These are phyloP conservation scores for Aspergillus pseudoglaucus DNA, from an alignment of 2,329 filamentous ascomycete genomes.

Conservation along the genomic window DNA sequence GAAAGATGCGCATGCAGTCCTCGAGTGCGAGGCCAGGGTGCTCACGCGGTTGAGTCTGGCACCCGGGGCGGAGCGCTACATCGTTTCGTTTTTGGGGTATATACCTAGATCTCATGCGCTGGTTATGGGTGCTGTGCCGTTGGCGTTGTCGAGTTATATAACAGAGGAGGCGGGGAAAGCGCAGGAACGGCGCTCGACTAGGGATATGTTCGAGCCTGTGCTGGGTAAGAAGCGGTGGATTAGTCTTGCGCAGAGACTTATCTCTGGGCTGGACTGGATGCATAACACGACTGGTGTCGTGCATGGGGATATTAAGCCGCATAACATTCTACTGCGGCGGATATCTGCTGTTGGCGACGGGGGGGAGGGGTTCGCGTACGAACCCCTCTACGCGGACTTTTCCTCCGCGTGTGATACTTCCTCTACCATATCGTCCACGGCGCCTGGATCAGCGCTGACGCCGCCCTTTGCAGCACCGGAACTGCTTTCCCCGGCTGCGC, in stretches of 20 bases:
- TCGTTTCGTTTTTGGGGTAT: slow-evolving; percentile 43
- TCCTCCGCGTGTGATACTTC: slow-evolving; percentile 33
- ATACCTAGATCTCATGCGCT: slow-evolving; percentile 33
- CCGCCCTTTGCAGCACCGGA: slow-evolving; percentile 43
- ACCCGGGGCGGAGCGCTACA: slow-evolving; percentile 25
- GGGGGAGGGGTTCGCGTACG: slow-evolving; percentile 25
- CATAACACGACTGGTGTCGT: slow-evolving; percentile 35
- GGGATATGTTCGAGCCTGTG: slow-evolving; percentile 42
- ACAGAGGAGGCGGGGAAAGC: slow-evolving; percentile 25
- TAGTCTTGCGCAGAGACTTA: slow-evolving; percentile 34
- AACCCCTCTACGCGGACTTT: slow-evolving; percentile 41
- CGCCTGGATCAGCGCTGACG: slow-evolving; percentile 33
- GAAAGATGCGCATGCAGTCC: slow-evolving; percentile 34
- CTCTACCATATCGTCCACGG: slow-evolving; percentile 2
- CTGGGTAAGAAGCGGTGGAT: slow-evolving; percentile 36
- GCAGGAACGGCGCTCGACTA: slow-evolving; percentile 29
- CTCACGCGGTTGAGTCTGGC: slow-evolving; percentile 33
- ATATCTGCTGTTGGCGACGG: slow-evolving; percentile 9
- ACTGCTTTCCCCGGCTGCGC: slow-evolving; percentile 31
- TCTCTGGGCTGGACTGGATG: slow-evolving; percentile 39
- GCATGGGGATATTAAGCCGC: slow-evolving; percentile 45
- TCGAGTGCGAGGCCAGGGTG: slow-evolving; percentile 38
- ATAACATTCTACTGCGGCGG: slow-evolving; percentile 37
- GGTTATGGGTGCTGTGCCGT: slow-evolving; percentile 40
- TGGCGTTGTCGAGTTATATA: slow-evolving; percentile 38